Conservation (phyloP, 169 alveolate species). For the Plasmodium adleri region DNA sequence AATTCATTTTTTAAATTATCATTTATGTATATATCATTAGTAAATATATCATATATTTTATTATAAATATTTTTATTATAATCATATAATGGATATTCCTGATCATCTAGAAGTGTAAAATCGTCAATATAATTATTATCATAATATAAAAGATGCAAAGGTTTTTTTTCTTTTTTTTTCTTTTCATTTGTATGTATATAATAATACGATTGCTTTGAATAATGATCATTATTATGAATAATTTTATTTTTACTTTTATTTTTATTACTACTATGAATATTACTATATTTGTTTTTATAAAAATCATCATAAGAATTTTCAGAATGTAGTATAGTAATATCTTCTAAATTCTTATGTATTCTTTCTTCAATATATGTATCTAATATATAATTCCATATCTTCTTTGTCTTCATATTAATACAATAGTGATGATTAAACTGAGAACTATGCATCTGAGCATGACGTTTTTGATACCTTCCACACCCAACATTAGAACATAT, state of each 20-base stretch:
- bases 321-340: not conserved
- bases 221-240: not conserved
- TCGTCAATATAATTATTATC: constrained; percentile 8
- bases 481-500: constrained; percentile 66
- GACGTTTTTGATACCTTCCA: constrained; percentile 65
- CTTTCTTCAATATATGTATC: constrained; percentile 49
- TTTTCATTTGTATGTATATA: not conserved
- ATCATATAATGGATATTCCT: not conserved
- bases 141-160: not conserved
- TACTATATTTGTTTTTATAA: too few species aligned
- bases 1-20: constrained; percentile 68
- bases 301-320: not conserved
- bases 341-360: constrained; percentile 5
- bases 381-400: constrained; percentile 52
- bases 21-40: constrained; percentile 51
- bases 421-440: constrained; percentile 56
- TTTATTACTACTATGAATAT: not conserved
- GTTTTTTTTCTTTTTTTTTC: not conserved
- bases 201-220: not conserved
- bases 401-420: constrained; percentile 43
- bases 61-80: constrained; percentile 21
- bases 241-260: not conserved
- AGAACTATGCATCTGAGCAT: constrained; percentile 60
- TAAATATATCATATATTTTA: constrained; percentile 51
- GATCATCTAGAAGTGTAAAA: too few species aligned